phyloP scores from a whole-genome alignment of 768 basidiomycete species.

The Nevesoporus exiguus region DNA sequence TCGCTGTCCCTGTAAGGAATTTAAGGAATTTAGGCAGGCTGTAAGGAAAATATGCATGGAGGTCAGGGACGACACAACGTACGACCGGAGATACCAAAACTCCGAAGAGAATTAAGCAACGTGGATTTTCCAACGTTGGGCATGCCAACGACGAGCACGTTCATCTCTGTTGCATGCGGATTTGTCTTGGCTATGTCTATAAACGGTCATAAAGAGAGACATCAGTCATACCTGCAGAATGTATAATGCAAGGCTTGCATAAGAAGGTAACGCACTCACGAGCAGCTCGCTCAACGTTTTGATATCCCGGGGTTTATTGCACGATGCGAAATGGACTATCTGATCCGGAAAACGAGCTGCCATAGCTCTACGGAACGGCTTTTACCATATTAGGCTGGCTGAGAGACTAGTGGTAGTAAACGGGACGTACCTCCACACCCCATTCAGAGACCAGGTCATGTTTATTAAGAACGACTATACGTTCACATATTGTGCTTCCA shows the following conservation, averaged over 20 bases:
- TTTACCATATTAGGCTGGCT: conserved; percentile 12
- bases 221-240: neutral
- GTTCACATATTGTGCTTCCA: conserved; percentile 56
- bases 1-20: conserved; percentile 58
- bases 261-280: conserved; percentile 57
- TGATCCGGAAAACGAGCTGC: conserved; percentile 67
- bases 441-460: conserved; percentile 85
- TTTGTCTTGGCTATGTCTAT: conserved; percentile 67
- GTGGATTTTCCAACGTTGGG: conserved; percentile 99
- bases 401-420: conserved; percentile 5
- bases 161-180: conserved; percentile 71
- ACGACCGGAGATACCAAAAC: conserved; percentile 86
- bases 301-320: conserved; percentile 64
- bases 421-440: conserved; percentile 69
- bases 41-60: neutral
- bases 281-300: conserved; percentile 60
- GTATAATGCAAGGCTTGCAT: neutral
- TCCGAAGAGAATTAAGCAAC: conserved; percentile 83
- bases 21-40: conserved; percentile 2
- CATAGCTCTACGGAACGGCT: conserved; percentile 80
- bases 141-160: conserved; percentile 96
- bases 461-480: conserved; percentile 90
- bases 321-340: conserved; percentile 65
- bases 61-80: conserved; percentile 30
- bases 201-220: neutral